Evolutionary conservation across 2,329 filamentous ascomycete genomes (phyloP).

Genomic region (Xylaria sp.): DNA sequence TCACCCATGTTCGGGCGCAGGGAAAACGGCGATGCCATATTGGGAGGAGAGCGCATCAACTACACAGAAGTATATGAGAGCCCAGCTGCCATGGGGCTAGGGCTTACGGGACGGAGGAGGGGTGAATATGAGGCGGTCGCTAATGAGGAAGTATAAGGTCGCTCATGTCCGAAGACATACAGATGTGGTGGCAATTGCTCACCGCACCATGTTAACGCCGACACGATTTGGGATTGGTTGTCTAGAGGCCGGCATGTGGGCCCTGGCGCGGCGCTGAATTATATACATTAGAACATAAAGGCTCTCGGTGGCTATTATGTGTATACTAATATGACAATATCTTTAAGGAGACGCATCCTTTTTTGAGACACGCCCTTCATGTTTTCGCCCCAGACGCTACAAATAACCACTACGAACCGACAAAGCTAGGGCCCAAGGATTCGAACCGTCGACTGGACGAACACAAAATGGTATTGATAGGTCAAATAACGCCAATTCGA

Average conservation of each 20-base stretch:
- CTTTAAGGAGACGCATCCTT: background rate
- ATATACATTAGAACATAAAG: constrained; percentile 26
- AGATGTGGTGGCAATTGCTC: constrained; percentile 10
- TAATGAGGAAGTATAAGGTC: constrained; percentile 63
- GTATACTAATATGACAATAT: constrained; percentile 25
- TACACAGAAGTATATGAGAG: constrained; percentile 92
- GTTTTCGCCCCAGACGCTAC: background rate
- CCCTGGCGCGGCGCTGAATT: constrained; percentile 16
- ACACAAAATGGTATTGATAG: background rate
- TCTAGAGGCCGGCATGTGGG: constrained; percentile 18
- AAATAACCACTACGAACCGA: background rate
- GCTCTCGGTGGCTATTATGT: constrained; percentile 17
- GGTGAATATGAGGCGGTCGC: constrained; percentile 73
- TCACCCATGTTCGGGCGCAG: constrained; percentile 81
- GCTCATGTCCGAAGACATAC: background rate
- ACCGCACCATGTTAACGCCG: constrained; percentile 29
- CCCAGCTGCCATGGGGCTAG: constrained; percentile 73
- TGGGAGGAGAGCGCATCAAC: constrained; percentile 84
- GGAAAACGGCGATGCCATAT: constrained; percentile 77
- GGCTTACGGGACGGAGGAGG: constrained; percentile 57
- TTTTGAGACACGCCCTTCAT: background rate
- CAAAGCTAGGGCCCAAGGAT: background rate
- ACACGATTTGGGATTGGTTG: constrained; percentile 24
- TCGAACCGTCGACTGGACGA: background rate
- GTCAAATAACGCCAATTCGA: background rate